These are phyloP conservation scores for Tylopilus felleus DNA, from an alignment of 768 basidiomycete genomes.

Conservation along the genomic window DNA sequence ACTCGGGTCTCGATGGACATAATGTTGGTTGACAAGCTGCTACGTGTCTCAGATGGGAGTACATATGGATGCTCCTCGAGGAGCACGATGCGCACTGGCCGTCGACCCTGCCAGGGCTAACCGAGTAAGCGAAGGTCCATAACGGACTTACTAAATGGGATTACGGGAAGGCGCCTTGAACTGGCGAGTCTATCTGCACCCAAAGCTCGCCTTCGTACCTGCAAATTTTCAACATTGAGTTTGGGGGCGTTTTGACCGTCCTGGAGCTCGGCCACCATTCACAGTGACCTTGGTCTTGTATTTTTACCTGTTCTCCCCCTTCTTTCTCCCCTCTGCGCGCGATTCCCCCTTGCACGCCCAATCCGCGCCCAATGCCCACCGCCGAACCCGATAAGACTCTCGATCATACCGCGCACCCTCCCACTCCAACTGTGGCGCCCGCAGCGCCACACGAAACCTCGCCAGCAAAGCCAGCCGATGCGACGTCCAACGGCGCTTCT, in stretches of 20 bases:
- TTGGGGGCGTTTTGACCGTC: conserved; percentile 13
- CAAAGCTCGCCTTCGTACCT: conserved; percentile 18
- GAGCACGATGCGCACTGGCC: background rate
- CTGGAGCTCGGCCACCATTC: background rate
- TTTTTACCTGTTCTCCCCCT: conserved; percentile 13
- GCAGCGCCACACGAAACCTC: conserved; percentile 3
- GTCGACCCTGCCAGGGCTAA: background rate
- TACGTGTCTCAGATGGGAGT: background rate
- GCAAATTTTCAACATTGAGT: conserved; percentile 28
- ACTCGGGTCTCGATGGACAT: background rate
- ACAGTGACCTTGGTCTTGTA: conserved; percentile 17
- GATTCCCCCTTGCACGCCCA: conserved; percentile 7
- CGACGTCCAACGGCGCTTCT: conserved; percentile 12
- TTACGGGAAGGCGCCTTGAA: conserved; percentile 22
- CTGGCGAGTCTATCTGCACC: conserved; percentile 18
- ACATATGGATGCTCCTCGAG: background rate
- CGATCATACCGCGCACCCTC: conserved; percentile 19
- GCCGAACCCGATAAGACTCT: conserved; percentile 24
- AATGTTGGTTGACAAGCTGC: conserved; percentile 1
- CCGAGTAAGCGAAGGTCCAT: conserved; percentile 17
- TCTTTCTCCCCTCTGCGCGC: conserved; percentile 6
- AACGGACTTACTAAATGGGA: conserved; percentile 21
- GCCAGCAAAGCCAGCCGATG: conserved; percentile 6
- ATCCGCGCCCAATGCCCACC: conserved; percentile 21
- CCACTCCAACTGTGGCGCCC: conserved; percentile 1